A percentile compares a stretch with the other conserved stretches of the same genome.
Evolutionary conservation across 805 yeast genomes (phyloP).

Genomic region (Barnettozyma salicaria): DNA sequence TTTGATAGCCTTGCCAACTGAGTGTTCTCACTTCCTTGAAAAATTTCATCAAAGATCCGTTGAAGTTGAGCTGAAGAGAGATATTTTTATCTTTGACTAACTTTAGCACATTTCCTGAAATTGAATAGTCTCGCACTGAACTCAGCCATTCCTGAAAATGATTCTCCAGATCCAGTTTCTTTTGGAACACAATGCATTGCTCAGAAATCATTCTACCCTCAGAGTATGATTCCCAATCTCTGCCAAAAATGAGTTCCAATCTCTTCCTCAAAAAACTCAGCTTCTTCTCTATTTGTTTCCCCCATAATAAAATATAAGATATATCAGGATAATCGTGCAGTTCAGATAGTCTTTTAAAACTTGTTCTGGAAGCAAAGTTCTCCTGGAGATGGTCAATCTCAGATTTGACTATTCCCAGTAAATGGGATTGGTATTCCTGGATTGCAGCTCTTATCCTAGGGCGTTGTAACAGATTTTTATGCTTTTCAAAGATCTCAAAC

Average conservation of each 20-base stretch:
- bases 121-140: slow-evolving; percentile 19
- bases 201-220: slow-evolving; percentile 60
- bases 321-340: slow-evolving; percentile 43
- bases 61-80: slow-evolving; percentile 46
- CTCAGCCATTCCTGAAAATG: slow-evolving; percentile 46
- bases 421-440: slow-evolving; percentile 49
- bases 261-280: slow-evolving; percentile 37
- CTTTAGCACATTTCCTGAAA: slow-evolving; percentile 36
- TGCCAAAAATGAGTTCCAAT: slow-evolving; percentile 48
- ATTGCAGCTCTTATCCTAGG: slow-evolving; percentile 53
- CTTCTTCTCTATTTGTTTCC: slow-evolving; percentile 42
- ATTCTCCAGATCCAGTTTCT: slow-evolving; percentile 38
- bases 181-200: slow-evolving; percentile 41
- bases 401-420: slow-evolving; percentile 41
- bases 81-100: slow-evolving; percentile 26
- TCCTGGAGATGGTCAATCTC: slow-evolving; percentile 41
- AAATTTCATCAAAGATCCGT: slow-evolving; percentile 35
- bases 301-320: slow-evolving; percentile 45
- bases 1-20: slow-evolving; percentile 41
- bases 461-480: slow-evolving; percentile 42
- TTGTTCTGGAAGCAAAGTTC: slow-evolving; percentile 31
- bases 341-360: slow-evolving; percentile 33
- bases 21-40: slow-evolving; percentile 52
- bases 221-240: slow-evolving; percentile 54
- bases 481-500: slow-evolving; percentile 45